A percentile compares a stretch with the other conserved stretches of the same genome.
Evolutionary conservation across 176 grass and related monocot species (phyloP).

Genomic region (Phoenix roebelenii): DNA sequence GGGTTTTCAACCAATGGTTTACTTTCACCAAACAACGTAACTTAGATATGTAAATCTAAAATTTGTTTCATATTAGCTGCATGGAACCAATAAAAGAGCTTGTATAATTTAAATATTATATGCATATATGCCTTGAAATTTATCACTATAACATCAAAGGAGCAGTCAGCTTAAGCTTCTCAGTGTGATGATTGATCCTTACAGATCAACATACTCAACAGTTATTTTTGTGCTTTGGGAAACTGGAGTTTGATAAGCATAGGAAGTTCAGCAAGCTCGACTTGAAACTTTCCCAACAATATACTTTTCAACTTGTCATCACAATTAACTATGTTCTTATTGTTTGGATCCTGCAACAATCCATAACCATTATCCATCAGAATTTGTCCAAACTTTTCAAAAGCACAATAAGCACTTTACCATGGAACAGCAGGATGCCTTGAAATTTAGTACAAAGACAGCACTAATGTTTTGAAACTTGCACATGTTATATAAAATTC

Average conservation of each 20-base stretch:
- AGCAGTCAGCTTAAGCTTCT: too few relatives aligned
- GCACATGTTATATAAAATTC: too few relatives aligned
- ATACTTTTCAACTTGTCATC: slow-evolving; percentile 88
- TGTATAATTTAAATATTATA: too few relatives aligned
- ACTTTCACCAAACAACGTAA: too few relatives aligned
- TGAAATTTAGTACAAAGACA: background rate
- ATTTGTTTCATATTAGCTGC: too few relatives aligned
- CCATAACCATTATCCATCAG: background rate
- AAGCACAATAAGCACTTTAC: background rate
- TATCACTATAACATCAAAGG: too few relatives aligned
- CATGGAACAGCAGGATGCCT: background rate
- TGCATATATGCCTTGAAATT: too few relatives aligned
- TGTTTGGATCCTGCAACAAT: slow-evolving; percentile 55
- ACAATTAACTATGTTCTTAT: slow-evolving; percentile 74
- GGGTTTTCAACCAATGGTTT: too few relatives aligned
- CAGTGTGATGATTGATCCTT: too few relatives aligned
- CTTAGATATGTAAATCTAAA: too few relatives aligned
- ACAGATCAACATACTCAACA: too few relatives aligned
- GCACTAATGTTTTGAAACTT: background rate
- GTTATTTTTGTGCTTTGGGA: slow-evolving; percentile 28
- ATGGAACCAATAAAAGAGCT: too few relatives aligned
- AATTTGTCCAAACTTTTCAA: background rate
- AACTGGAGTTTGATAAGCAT: slow-evolving; percentile 68
- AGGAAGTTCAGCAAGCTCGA: slow-evolving; percentile 74
- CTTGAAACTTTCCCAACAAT: slow-evolving; percentile 53